Base-by-base conservation (phyloP, 345 rosid genomes). In the Durio zibethinus region DNA sequence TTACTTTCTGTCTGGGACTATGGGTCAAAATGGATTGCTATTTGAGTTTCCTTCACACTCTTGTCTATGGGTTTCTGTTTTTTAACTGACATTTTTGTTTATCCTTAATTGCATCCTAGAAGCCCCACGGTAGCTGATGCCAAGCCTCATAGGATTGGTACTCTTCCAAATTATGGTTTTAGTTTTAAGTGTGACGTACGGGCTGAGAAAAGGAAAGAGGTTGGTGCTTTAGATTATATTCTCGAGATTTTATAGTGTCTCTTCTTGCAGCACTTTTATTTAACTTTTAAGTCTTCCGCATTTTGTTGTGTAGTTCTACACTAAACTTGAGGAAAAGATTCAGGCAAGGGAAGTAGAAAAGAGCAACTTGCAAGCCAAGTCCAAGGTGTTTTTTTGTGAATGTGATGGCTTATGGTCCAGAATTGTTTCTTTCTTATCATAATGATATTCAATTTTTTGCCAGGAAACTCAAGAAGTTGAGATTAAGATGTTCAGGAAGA, bases 401-500 rank as follows among this genome's bases (percentile, higher is more conserved):
- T 77, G 15, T 64, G 15, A 73, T 69, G 53, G 45, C 25, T 60
- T 75, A 18, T 72, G 11, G 8, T 73, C 59, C 56, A 27, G 9
- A 23, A 38, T 42, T 50, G 3, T 5, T 73, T 80, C 15, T 10
- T 68, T 43, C 36, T 79, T 65, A 42, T 27, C 56, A 66, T 78
- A 35, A 42, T 42, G 18, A 65, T 4, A 40, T 29, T 43, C 80
- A 33, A 66, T 53, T 82, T 43, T 66, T 72, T 65, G 65, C 12
- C 84, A 97, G 99, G 98, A 97, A 89, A 85, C 93, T 63, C 98
- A 91, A 88, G 97, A 97, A 79, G 99, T 98, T 56, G 99, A 97
- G 87, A 85, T 97, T 72, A 91, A 87, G 88, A 79, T 86, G 90
- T 85, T 97, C 45, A 88, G 99, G 86, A 97, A 94, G 86, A 94